These are phyloP conservation scores for Syncephalis plumigaleata DNA, from an alignment of 371 early-diverging fungal genomes.

Conservation along the genomic window DNA sequence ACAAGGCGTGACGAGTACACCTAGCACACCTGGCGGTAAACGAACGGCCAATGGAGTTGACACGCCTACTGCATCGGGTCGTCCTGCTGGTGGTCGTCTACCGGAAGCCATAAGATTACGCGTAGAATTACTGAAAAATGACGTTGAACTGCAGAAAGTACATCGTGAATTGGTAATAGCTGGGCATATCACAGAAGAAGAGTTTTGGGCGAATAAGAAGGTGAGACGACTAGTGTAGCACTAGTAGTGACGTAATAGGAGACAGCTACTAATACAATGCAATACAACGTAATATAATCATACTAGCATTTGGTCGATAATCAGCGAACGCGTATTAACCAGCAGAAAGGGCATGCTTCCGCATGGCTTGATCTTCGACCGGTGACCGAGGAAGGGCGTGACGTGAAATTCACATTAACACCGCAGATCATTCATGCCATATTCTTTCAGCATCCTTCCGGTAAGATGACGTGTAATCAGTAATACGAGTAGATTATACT, in stretches of 20 bases:
- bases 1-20: too few species aligned
- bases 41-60: too few species aligned
- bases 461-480: constrained; percentile 13
- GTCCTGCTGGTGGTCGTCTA: too few species aligned
- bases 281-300: background rate
- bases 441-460: constrained; percentile 77
- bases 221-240: too few species aligned
- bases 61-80: too few species aligned
- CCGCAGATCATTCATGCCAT: constrained; percentile 78
- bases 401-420: constrained; percentile 72
- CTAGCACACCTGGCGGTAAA: too few species aligned
- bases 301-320: constrained; percentile 45
- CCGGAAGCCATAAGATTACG: too few species aligned
- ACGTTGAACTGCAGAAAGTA: constrained; percentile 8
- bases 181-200: constrained; percentile 66
- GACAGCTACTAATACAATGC: constrained; percentile 16
- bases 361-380: constrained; percentile 64
- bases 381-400: constrained; percentile 57
- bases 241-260: too few species aligned
- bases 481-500: too few species aligned
- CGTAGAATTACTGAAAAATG: too few species aligned
- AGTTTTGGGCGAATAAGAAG: constrained; percentile 77
- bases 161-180: constrained; percentile 66
- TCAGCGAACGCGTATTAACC: constrained; percentile 41
- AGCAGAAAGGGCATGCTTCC: constrained; percentile 72